Evolutionary conservation across 2,329 filamentous ascomycete species (phyloP).

Genomic region (Penicillium glabrum): DNA sequence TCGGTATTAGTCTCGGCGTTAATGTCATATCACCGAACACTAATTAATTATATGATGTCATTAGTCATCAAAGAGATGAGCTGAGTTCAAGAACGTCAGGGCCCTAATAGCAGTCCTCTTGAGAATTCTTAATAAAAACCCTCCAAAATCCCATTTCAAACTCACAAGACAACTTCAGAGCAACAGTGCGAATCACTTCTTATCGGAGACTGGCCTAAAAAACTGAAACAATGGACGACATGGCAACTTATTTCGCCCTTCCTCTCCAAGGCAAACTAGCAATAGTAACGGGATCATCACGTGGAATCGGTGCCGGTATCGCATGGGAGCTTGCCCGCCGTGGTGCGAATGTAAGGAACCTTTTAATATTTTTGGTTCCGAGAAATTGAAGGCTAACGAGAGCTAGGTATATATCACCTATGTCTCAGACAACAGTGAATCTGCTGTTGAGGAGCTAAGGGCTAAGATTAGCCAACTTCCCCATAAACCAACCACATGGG

Average conservation of each 20-base stretch:
- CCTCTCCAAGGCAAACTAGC: slow-evolving; percentile 3
- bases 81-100: too few species aligned
- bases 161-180: too few species aligned
- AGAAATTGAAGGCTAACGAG: background rate
- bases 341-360: background rate
- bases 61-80: too few species aligned
- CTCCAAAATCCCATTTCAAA: too few species aligned
- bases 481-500: background rate
- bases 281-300: background rate
- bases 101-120: too few species aligned
- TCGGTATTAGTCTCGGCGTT: too few species aligned
- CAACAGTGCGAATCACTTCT: background rate
- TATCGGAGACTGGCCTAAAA: background rate
- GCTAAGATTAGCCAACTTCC: background rate
- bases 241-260: slow-evolving; percentile 31
- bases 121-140: too few species aligned
- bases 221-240: background rate
- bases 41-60: too few species aligned
- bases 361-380: background rate
- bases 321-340: background rate
- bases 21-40: too few species aligned
- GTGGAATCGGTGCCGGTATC: background rate
- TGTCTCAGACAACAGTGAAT: background rate
- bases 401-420: background rate
- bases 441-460: background rate